Evolutionary conservation across 805 yeast genomes (phyloP).

Genomic region (Maudiozyma pseudohumilis): DNA sequence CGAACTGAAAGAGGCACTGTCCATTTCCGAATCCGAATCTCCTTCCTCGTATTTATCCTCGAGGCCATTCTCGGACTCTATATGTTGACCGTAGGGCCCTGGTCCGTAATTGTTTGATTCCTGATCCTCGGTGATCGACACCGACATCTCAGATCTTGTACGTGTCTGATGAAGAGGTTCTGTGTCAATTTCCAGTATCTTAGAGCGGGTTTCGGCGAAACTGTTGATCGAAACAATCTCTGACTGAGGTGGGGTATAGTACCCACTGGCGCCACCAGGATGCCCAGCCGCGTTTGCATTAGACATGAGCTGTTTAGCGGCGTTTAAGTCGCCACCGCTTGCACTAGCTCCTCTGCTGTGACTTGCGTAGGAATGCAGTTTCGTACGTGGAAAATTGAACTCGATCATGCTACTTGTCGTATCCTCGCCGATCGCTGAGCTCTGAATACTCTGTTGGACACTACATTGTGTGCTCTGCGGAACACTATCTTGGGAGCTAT

Average conservation of each 20-base stretch:
- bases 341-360: neutral
- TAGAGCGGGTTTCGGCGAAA: conserved; percentile 5
- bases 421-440: too few relatives aligned
- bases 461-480: too few relatives aligned
- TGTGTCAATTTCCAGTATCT: conserved; percentile 1
- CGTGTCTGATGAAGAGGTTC: conserved; percentile 1
- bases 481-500: too few relatives aligned
- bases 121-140: conserved; percentile 4
- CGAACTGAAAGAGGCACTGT: conserved; percentile 3
- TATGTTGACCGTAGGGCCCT: too few relatives aligned
- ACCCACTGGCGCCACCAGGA: neutral
- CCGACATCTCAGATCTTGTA: neutral
- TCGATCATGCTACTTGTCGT: conserved; percentile 16
- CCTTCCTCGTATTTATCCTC: neutral
- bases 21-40: neutral
- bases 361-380: neutral
- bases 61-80: neutral
- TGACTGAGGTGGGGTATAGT: conserved; percentile 14
- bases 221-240: conserved; percentile 22
- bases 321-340: too few relatives aligned
- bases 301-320: neutral
- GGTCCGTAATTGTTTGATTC: conserved; percentile 1
- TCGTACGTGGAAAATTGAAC: conserved; percentile 15
- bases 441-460: too few relatives aligned
- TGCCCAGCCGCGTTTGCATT: neutral